These are phyloP conservation scores for Alternaria alternata DNA, from an alignment of 2,329 filamentous ascomycete genomes.

Conservation along the genomic window DNA sequence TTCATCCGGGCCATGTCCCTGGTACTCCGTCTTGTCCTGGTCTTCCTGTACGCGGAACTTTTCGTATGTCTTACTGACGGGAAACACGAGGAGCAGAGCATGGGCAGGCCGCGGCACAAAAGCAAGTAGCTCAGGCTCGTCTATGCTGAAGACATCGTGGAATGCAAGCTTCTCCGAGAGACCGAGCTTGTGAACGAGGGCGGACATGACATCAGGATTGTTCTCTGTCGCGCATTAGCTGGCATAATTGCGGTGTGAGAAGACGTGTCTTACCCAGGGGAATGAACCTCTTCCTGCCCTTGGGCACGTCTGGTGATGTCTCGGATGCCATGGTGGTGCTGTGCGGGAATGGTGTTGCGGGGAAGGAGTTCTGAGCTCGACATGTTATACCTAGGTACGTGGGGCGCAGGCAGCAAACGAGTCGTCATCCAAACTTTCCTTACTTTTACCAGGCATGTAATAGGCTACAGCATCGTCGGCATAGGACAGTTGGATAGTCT, in stretches of 20 bases:
- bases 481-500: not conserved
- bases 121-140: slow-evolving; percentile 81
- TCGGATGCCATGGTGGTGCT: slow-evolving; percentile 38
- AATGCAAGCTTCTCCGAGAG: slow-evolving; percentile 79
- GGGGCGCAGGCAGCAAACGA: slow-evolving; percentile 30
- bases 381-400: slow-evolving; percentile 14
- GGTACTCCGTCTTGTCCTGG: slow-evolving; percentile 67
- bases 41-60: slow-evolving; percentile 79
- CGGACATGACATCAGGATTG: slow-evolving; percentile 91
- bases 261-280: slow-evolving; percentile 43
- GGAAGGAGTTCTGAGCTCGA: slow-evolving; percentile 11
- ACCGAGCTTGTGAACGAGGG: slow-evolving; percentile 84
- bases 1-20: slow-evolving; percentile 71
- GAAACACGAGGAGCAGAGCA: slow-evolving; percentile 91
- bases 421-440: slow-evolving; percentile 5
- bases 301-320: slow-evolving; percentile 43
- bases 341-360: slow-evolving; percentile 20
- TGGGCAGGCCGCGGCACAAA: slow-evolving; percentile 89
- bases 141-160: slow-evolving; percentile 91
- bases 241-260: not conserved
- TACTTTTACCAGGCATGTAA: not conserved
- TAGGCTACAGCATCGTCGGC: slow-evolving; percentile 3
- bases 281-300: slow-evolving; percentile 47
- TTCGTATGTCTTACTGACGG: slow-evolving; percentile 82
- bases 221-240: slow-evolving; percentile 59